These are phyloP conservation scores for Myxozyma melibiosi DNA, from an alignment of 805 yeast genomes.

Conservation along the genomic window DNA sequence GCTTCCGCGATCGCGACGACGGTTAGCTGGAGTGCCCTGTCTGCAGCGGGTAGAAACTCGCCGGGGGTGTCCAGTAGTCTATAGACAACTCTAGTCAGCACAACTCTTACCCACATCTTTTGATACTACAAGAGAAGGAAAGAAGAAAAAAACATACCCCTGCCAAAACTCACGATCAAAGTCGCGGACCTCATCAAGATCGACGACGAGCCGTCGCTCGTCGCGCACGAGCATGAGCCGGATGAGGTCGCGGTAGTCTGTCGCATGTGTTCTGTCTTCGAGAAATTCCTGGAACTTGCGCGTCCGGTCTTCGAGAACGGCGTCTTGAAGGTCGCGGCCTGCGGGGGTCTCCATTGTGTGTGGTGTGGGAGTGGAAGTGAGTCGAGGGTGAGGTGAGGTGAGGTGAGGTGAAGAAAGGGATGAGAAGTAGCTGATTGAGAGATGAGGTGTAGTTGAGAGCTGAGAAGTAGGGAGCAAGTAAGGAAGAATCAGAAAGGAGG, in stretches of 20 bases:
- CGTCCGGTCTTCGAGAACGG: constrained; percentile 60
- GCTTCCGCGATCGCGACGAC: constrained; percentile 72
- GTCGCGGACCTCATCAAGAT: constrained; percentile 84
- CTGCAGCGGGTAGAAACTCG: constrained; percentile 85
- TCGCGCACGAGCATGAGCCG: constrained; percentile 71
- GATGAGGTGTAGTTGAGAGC: no score
- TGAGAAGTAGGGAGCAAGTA: no score
- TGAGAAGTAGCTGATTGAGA: no score
- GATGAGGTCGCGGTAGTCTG: constrained; percentile 70
- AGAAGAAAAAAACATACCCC: constrained; percentile 48
- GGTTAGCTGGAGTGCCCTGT: constrained; percentile 79
- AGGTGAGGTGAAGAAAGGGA: not conserved
- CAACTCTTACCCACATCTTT: no score
- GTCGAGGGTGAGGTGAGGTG: not conserved
- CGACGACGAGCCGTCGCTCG: constrained; percentile 66
- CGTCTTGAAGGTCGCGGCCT: constrained; percentile 13
- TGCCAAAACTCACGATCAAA: constrained; percentile 77
- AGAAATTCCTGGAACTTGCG: constrained; percentile 87
- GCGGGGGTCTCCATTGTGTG: constrained; percentile 1
- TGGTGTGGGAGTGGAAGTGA: not conserved
- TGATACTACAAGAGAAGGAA: no score
- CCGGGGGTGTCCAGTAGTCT: constrained; percentile 68
- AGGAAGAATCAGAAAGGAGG: no score
- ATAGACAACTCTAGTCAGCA: not conserved
- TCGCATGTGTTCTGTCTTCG: constrained; percentile 53